Conservation (phyloP, 805 yeast species). For the Candida rishiriensis region DNA sequence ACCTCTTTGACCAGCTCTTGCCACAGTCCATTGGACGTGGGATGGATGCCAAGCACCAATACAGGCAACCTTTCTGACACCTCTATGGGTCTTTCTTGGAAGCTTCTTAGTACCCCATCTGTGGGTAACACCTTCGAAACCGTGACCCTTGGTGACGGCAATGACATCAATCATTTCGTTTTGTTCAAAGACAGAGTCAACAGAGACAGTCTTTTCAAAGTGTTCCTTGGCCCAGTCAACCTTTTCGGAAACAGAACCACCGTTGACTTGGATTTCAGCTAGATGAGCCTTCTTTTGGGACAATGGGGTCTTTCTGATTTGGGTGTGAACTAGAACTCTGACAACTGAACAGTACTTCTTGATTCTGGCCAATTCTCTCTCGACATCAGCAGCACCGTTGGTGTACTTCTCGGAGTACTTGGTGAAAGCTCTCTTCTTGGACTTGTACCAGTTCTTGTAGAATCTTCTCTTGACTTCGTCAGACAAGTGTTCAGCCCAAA, state of each 20-base stretch:
- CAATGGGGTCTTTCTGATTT: constrained; percentile 98
- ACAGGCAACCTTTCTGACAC: constrained; percentile 99
- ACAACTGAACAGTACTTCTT: constrained; percentile 97
- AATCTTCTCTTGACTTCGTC: constrained; percentile 99
- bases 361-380: constrained; percentile 97
- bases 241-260: constrained; percentile 97
- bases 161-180: constrained; percentile 97
- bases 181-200: constrained; percentile 95
- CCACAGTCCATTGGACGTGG: constrained; percentile 99
- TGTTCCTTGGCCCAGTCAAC: constrained; percentile 98
- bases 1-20: constrained; percentile 99
- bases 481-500: constrained; percentile 99
- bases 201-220: constrained; percentile 97
- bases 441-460: constrained; percentile 99
- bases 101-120: constrained; percentile 99
- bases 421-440: constrained; percentile 99
- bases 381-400: constrained; percentile 80
- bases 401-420: constrained; percentile 99
- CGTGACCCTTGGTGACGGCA: constrained; percentile 99
- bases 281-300: constrained; percentile 99
- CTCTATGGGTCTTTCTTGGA: constrained; percentile 99
- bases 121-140: constrained; percentile 99
- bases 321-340: constrained; percentile 99
- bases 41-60: constrained; percentile 99
- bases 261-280: constrained; percentile 99